A percentile compares a stretch with the other conserved stretches of the same genome.
phyloP scores from a whole-genome alignment of 208 protist species.

The Sergeia podlipaevii region DNA sequence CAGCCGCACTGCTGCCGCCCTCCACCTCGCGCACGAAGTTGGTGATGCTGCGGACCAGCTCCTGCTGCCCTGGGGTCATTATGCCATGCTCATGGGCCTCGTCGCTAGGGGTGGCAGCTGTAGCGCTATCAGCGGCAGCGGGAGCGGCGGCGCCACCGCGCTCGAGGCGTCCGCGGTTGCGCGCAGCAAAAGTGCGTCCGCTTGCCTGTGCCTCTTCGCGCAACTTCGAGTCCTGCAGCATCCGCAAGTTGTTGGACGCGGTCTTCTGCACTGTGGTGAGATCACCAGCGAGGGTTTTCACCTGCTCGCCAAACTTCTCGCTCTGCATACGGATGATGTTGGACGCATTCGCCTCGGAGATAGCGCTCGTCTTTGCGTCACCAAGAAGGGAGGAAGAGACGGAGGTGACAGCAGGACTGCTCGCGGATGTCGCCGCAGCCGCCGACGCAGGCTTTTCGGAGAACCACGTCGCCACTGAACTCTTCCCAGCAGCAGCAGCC shows the following conservation, averaged over 20 bases:
- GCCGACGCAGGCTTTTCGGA: constrained; percentile 22
- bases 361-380: constrained; percentile 53
- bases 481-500: not conserved
- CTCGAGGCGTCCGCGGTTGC: constrained; percentile 68
- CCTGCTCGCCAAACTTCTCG: constrained; percentile 70
- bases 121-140: constrained; percentile 7
- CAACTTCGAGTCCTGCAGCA: constrained; percentile 73
- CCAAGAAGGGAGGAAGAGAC: constrained; percentile 80
- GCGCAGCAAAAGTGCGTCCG: constrained; percentile 72
- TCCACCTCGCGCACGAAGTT: constrained; percentile 69
- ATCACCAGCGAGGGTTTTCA: constrained; percentile 56
- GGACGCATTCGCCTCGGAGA: constrained; percentile 62
- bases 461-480: constrained; percentile 75
- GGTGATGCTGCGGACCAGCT: constrained; percentile 63
- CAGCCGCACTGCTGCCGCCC: constrained; percentile 37
- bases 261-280: constrained; percentile 70
- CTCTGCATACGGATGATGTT: constrained; percentile 63
- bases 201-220: constrained; percentile 67
- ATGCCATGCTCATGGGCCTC: constrained; percentile 31
- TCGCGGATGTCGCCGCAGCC: constrained; percentile 4
- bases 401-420: constrained; percentile 34
- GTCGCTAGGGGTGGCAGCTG: not conserved
- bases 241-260: constrained; percentile 62
- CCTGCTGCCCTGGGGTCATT: constrained; percentile 49
- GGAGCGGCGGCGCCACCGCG: constrained; percentile 12